Evolutionary conservation across 768 basidiomycete genomes (phyloP).

Genomic region (Phanerochaete carnosa): DNA sequence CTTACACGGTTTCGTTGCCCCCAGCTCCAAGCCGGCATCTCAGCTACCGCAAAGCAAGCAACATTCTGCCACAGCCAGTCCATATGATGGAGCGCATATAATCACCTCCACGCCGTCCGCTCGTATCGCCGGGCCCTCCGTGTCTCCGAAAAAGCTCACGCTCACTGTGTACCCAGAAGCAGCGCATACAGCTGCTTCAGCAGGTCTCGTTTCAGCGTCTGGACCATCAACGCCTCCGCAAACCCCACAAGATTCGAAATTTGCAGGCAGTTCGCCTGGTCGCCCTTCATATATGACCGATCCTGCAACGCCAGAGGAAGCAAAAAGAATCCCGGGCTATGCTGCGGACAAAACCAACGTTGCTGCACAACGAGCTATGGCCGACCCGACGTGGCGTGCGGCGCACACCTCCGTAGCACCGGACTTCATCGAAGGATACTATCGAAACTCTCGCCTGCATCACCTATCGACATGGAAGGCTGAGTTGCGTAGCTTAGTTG

Average conservation of each 20-base stretch:
- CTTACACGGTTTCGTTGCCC: conserved; percentile 16
- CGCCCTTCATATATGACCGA: conserved; percentile 38
- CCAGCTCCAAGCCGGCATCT: neutral
- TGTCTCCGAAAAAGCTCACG: neutral
- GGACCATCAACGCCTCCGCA: conserved; percentile 7
- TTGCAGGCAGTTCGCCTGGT: conserved; percentile 10
- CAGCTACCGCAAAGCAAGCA: conserved; percentile 1
- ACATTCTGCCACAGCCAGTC: neutral
- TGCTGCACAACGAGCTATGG: conserved; percentile 75
- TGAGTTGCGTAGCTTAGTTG: conserved; percentile 77
- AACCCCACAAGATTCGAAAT: conserved; percentile 15
- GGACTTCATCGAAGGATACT: conserved; percentile 77
- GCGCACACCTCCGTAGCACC: conserved; percentile 85
- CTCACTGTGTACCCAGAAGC: neutral
- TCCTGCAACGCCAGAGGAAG: conserved; percentile 38
- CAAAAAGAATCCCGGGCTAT: conserved; percentile 55
- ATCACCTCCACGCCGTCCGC: neutral
- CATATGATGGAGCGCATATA: neutral
- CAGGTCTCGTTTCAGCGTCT: neutral
- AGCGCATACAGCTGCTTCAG: neutral
- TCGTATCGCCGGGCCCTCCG: neutral
- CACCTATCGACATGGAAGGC: conserved; percentile 91
- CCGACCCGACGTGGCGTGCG: conserved; percentile 79
- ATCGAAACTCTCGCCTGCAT: conserved; percentile 84
- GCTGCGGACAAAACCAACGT: conserved; percentile 68